These are phyloP conservation scores for Colletotrichum abscissum DNA, from an alignment of 2,329 filamentous ascomycete genomes.

Conservation along the genomic window DNA sequence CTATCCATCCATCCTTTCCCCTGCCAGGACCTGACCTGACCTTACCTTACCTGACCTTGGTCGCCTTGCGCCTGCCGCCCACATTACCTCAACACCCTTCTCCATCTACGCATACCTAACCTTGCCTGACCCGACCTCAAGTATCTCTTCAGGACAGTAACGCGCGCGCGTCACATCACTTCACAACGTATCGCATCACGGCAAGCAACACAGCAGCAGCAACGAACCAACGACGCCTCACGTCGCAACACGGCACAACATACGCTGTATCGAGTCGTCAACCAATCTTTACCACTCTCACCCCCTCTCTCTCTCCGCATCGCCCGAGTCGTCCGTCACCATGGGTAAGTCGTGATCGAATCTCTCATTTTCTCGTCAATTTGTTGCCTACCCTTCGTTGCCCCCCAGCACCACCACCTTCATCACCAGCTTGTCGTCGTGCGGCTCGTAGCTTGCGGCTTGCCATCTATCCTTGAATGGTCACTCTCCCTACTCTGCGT, in stretches of 20 bases:
- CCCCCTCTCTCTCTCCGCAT: background rate
- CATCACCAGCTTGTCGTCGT: background rate
- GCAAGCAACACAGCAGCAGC: constrained; percentile 9
- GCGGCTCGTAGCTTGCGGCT: background rate
- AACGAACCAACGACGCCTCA: background rate
- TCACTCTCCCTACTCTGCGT: background rate
- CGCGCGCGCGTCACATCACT: constrained; percentile 30
- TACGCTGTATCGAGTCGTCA: background rate
- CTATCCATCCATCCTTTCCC: background rate
- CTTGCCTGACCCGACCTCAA: constrained; percentile 14
- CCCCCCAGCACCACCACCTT: background rate
- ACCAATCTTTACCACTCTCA: background rate
- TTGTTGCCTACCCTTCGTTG: background rate
- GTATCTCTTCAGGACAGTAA: constrained; percentile 19
- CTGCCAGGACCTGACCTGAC: background rate
- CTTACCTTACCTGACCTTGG: background rate
- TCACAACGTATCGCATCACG: constrained; percentile 22
- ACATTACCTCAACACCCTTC: background rate
- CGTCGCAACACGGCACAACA: constrained; percentile 1
- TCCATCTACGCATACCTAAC: background rate
- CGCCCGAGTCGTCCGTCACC: background rate
- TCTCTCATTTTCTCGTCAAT: background rate
- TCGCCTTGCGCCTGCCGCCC: background rate
- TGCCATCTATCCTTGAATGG: background rate
- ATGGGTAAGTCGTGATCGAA: constrained; percentile 2